Base-by-base conservation (phyloP, 257 asterid species). In the Lantana camara region DNA sequence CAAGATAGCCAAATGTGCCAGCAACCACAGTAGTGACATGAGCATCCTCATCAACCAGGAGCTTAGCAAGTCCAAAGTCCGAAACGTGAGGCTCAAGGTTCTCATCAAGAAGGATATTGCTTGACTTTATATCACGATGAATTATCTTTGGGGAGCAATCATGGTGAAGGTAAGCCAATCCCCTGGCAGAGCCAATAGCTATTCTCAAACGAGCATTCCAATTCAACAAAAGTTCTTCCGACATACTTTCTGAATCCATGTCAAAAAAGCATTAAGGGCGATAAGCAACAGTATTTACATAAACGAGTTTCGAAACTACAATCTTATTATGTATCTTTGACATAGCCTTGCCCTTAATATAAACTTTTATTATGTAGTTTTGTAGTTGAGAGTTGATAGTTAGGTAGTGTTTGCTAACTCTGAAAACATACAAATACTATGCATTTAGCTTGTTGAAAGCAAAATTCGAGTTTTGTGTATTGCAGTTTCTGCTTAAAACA, bases 11-110 rank as follows among this genome's bases (percentile, higher is more conserved):
- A 37, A 92, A 92, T 24, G 98, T 92, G 64, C 98, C 98, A 0
- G 98, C 98, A 66, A 92, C 98, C 32, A 92, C 98, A 14, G 97
- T 93, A 9, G 97, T 93, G 47, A 93, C 92, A 76, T 93, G 99
- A 60, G 95, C 87, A 57, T 93, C 96, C 75, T 90, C 99, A 11
- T 93, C 97, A 0, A 90, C 95, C 80, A 93, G 74, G 15, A 93
- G 90, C 66, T 93, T 90, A 13, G 99, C 99, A 51, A 90, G 99
- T 7, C 99, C 99, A 64, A 93, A 93, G 73, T 93, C 99, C 0
- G 97, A 88, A 67, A 93, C 96, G 56, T 70, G 95, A 46, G 99
- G 95, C 78, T 90, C 96, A 15, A 90, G 85, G 64, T 90, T 87
- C 74, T 85, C 99, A 60, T 93, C 95, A 9, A 93, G 99, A 32